Conservation (phyloP, 495 filamentous ascomycete species). For the Trichoderma reesei region DNA sequence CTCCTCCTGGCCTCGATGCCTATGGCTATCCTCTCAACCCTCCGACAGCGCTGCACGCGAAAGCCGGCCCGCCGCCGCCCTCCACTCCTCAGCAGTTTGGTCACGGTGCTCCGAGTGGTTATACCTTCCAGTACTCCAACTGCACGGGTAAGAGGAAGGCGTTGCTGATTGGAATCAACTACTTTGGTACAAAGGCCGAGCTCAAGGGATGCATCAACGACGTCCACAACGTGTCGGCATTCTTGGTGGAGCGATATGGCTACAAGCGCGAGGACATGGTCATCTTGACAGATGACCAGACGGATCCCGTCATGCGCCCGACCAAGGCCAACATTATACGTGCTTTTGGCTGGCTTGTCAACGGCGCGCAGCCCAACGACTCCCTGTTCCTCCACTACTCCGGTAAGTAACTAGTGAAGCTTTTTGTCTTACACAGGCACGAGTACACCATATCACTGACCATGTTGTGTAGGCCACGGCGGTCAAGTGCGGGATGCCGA, state of each 20-base stretch:
- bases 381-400: constrained; percentile 50
- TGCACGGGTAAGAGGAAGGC: constrained; percentile 83
- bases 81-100: constrained; percentile 35
- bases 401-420: constrained; percentile 35
- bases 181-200: constrained; percentile 77
- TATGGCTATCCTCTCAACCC: constrained; percentile 29
- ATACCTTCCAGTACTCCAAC: constrained; percentile 73
- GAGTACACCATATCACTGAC: neutral
- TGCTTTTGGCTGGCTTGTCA: constrained; percentile 40
- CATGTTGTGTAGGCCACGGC: constrained; percentile 28
- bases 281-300: constrained; percentile 39
- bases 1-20: constrained; percentile 25
- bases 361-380: constrained; percentile 36
- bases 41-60: neutral
- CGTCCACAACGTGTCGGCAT: constrained; percentile 80
- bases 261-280: constrained; percentile 45
- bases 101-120: constrained; percentile 36
- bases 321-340: constrained; percentile 42
- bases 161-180: constrained; percentile 89
- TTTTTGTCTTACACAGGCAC: too few relatives aligned
- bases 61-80: constrained; percentile 34
- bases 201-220: constrained; percentile 92
- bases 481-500: constrained; percentile 36
- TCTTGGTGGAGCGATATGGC: constrained; percentile 68
- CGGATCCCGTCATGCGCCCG: constrained; percentile 31